These are phyloP conservation scores for Clitocybe nebularis DNA, from an alignment of 1,284 basidiomycete genomes.

Conservation along the genomic window DNA sequence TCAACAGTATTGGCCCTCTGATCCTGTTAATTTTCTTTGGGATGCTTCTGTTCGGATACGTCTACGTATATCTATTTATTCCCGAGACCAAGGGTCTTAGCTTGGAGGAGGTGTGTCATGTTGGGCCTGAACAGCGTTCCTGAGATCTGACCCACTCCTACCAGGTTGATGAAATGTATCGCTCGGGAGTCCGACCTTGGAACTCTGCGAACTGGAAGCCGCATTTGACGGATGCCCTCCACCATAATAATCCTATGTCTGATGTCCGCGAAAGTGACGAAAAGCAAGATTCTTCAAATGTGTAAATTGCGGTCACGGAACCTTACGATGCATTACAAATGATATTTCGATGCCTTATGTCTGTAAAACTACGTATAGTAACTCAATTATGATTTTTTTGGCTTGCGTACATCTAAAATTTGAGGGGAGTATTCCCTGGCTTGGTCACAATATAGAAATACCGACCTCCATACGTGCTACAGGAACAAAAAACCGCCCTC, in stretches of 20 bases:
- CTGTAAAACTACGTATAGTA: no score
- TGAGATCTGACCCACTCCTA: background rate
- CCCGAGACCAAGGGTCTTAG: constrained; percentile 76
- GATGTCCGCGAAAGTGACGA: constrained; percentile 11
- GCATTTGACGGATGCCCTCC: constrained; percentile 33
- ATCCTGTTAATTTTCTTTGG: constrained; percentile 77
- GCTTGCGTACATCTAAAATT: no score
- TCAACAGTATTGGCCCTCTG: constrained; percentile 61
- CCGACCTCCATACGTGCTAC: no score
- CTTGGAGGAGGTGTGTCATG: constrained; percentile 65
- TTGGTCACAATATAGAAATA: no score
- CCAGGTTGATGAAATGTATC: constrained; percentile 71
- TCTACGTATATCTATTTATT: constrained; percentile 67
- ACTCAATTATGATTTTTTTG: no score
- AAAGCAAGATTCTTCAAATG: constrained; percentile 7
- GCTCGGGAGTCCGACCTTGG: constrained; percentile 64
- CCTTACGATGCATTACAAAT: no score
- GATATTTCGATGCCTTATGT: no score
- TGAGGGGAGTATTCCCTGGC: no score
- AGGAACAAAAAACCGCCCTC: no score
- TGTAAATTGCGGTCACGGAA: background rate
- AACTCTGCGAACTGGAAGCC: constrained; percentile 59
- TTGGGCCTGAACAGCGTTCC: no score
- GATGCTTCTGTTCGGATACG: constrained; percentile 65
- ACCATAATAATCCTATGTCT: constrained; percentile 23